A percentile compares a stretch with the other conserved stretches of the same genome.
These are phyloP conservation scores for Aureobasidium lini DNA, from an alignment of 2,329 filamentous ascomycete genomes.

Conservation along the genomic window DNA sequence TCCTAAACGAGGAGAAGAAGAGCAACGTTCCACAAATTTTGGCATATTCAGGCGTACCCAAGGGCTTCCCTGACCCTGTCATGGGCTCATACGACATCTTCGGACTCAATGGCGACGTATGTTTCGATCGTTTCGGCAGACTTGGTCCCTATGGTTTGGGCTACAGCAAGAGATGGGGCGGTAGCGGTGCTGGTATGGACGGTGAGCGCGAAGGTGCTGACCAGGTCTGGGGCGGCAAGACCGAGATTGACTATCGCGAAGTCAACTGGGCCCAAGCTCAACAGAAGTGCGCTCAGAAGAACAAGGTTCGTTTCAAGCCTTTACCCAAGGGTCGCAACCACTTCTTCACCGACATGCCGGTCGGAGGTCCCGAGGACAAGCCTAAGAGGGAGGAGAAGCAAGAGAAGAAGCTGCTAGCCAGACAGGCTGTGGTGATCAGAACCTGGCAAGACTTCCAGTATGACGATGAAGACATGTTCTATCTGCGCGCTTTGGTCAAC, in stretches of 20 bases:
- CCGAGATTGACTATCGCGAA: conserved; percentile 68
- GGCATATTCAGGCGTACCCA: conserved; percentile 69
- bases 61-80: conserved; percentile 75
- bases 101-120: conserved; percentile 73
- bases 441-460: conserved; percentile 77
- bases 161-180: conserved; percentile 70
- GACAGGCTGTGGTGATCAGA: conserved; percentile 73
- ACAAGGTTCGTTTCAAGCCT: conserved; percentile 59
- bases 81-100: conserved; percentile 82
- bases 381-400: conserved; percentile 15
- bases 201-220: conserved; percentile 78
- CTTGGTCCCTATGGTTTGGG: conserved; percentile 85
- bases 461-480: conserved; percentile 71
- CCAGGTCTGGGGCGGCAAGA: conserved; percentile 62
- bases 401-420: conserved; percentile 35
- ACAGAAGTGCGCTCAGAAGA: conserved; percentile 62
- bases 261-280: conserved; percentile 77
- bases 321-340: conserved; percentile 28
- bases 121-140: conserved; percentile 85
- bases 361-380: conserved; percentile 21
- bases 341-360: conserved; percentile 34
- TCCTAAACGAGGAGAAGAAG: conserved; percentile 60
- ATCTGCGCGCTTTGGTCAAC: conserved; percentile 71
- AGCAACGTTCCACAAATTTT: conserved; percentile 62
- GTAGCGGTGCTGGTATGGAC: conserved; percentile 75